A percentile compares a stretch with the other conserved stretches of the same genome.
These are phyloP conservation scores for Rossbeevera mucosa DNA, from an alignment of 768 basidiomycete genomes.

Conservation along the genomic window DNA sequence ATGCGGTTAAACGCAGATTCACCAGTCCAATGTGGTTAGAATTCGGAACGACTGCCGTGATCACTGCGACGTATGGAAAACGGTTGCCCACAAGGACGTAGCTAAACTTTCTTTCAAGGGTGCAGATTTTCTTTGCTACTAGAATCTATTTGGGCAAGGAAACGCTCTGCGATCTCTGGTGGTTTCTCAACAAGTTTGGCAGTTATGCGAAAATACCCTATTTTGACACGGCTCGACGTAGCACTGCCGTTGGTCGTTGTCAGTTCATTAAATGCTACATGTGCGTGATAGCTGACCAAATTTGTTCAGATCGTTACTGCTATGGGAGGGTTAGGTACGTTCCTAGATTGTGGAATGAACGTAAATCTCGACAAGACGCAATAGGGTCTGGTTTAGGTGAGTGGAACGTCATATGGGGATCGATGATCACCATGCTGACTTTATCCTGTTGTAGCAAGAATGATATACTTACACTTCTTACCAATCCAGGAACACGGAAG, in stretches of 20 bases:
- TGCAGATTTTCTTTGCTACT: constrained; percentile 5
- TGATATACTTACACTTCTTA: neutral
- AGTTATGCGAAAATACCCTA: constrained; percentile 6
- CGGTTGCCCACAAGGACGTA: neutral
- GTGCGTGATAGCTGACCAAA: too few species aligned
- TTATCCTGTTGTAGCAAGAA: neutral
- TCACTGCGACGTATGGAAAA: constrained; percentile 2
- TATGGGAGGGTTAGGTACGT: constrained; percentile 3
- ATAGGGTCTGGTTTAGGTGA: constrained; percentile 8
- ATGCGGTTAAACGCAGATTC: neutral
- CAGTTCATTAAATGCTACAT: neutral
- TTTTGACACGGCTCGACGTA: neutral
- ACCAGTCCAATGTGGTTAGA: constrained; percentile 2
- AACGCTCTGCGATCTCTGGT: neutral
- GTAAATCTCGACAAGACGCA: neutral
- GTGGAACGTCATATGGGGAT: neutral
- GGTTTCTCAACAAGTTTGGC: neutral
- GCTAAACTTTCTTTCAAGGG: constrained; percentile 1
- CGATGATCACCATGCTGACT: neutral
- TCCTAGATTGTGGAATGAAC: neutral
- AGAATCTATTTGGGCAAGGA: constrained; percentile 8
- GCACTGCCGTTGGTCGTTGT: constrained; percentile 3
- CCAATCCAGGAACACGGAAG: neutral
- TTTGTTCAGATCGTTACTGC: constrained; percentile 2
- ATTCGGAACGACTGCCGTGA: neutral